Percentiles rank a stretch among this genome's conserved stretches.
phyloP scores from a whole-genome alignment of 164 flowering plant genomes.

The Stephania yunnanensis region DNA sequence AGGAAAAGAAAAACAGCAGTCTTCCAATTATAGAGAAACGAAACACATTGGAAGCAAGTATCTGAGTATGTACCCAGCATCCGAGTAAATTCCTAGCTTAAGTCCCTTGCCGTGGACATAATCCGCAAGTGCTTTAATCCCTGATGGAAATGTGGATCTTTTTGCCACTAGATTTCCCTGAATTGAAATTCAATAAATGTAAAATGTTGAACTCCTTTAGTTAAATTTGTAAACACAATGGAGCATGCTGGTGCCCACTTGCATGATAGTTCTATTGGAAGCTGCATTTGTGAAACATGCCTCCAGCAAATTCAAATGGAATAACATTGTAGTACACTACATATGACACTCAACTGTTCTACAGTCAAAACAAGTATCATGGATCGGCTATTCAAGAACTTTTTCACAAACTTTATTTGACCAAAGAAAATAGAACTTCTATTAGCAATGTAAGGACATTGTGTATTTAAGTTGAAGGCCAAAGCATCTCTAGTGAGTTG shows the following conservation, averaged over 20 bases:
- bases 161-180: slow-evolving; percentile 53
- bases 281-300: neutral
- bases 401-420: neutral
- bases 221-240: neutral
- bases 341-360: neutral
- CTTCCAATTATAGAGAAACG: neutral
- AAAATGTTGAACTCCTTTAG: neutral
- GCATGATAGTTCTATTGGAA: neutral
- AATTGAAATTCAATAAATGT: neutral
- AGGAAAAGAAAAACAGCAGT: too few species aligned
- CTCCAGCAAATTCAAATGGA: neutral
- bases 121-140: slow-evolving; percentile 60
- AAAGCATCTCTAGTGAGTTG: neutral
- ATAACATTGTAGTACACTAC: neutral
- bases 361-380: neutral
- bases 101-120: slow-evolving; percentile 66
- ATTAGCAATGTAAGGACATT: neutral
- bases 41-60: too few species aligned
- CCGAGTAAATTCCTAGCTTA: slow-evolving; percentile 70
- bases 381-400: neutral
- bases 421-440: too few species aligned
- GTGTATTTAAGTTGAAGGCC: neutral
- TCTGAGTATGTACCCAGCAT: slow-evolving; percentile 45
- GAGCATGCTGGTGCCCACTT: neutral
- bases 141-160: slow-evolving; percentile 53